phyloP scores from a whole-genome alignment of 140 eudicot species.

The Ambrosia hybrid region DNA sequence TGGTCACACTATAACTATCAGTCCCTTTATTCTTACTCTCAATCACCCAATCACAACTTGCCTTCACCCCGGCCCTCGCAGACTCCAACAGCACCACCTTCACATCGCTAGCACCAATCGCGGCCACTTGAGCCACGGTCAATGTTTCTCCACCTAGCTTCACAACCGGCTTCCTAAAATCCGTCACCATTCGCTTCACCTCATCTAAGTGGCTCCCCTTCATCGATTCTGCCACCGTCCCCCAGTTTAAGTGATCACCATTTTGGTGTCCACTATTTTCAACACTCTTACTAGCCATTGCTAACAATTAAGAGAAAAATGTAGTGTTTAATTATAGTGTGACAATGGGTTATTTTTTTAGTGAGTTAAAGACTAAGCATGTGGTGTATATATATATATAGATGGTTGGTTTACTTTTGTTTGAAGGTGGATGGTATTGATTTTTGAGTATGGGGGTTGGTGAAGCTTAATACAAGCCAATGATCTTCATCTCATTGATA shows the following conservation, averaged over 20 bases:
- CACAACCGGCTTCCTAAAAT: no score
- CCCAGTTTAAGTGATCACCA: not conserved
- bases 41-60: conserved; percentile 18
- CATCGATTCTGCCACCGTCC: no score
- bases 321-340: no score
- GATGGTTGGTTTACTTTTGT: not conserved
- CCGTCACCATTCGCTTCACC: no score
- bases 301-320: not conserved
- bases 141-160: no score
- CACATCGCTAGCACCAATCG: not conserved
- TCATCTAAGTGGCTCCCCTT: no score
- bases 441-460: not conserved
- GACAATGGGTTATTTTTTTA: no score
- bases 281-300: not conserved
- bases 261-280: not conserved
- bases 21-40: conserved; percentile 35
- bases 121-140: no score
- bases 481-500: no score
- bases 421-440: not conserved
- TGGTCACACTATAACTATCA: conserved; percentile 52
- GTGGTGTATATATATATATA: not conserved
- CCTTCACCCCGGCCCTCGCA: conserved; percentile 50
- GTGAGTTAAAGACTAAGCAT: no score
- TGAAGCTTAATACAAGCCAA: no score
- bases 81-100: conserved; percentile 52